Evolutionary conservation across 106 monocot genomes (phyloP).

Genomic region (Allium sativum): DNA sequence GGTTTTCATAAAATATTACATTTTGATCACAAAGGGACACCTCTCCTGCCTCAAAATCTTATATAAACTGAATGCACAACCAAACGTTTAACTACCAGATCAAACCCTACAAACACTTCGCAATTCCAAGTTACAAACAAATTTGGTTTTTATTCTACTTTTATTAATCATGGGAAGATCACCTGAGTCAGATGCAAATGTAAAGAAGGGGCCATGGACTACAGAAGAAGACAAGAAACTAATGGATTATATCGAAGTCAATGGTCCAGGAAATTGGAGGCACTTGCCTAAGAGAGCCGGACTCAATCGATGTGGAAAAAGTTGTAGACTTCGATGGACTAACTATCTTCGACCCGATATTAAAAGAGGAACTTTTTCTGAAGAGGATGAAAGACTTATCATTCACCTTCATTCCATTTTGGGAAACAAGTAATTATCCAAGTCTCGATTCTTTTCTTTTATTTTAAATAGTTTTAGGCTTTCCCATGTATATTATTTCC

Average conservation of each 20-base stretch:
- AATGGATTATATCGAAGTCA: slow-evolving; percentile 12
- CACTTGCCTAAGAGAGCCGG: slow-evolving; percentile 28
- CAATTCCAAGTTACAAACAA: too few relatives aligned
- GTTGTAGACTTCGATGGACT: slow-evolving; percentile 5
- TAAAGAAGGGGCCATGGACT: slow-evolving; percentile 29
- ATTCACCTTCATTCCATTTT: slow-evolving; percentile 25
- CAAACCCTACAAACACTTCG: too few relatives aligned
- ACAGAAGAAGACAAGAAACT: slow-evolving; percentile 31
- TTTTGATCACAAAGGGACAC: background rate
- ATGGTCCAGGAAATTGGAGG: slow-evolving; percentile 20
- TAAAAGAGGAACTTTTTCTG: background rate
- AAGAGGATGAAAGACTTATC: slow-evolving; percentile 3
- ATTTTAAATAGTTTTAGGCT: too few relatives aligned
- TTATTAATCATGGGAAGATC: background rate
- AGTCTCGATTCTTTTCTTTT: too few relatives aligned
- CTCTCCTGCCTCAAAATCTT: background rate
- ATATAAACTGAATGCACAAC: too few relatives aligned
- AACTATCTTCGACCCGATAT: slow-evolving; percentile 5
- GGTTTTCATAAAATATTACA: background rate
- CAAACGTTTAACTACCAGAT: too few relatives aligned
- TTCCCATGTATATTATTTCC: too few relatives aligned
- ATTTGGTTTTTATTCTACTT: too few relatives aligned
- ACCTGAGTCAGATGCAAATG: slow-evolving; percentile 1
- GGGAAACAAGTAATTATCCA: slow-evolving; percentile 13
- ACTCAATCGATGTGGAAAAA: slow-evolving; percentile 19